These are phyloP conservation scores for Botryococcus braunii DNA, from an alignment of 163 green algal species.

Conservation along the genomic window DNA sequence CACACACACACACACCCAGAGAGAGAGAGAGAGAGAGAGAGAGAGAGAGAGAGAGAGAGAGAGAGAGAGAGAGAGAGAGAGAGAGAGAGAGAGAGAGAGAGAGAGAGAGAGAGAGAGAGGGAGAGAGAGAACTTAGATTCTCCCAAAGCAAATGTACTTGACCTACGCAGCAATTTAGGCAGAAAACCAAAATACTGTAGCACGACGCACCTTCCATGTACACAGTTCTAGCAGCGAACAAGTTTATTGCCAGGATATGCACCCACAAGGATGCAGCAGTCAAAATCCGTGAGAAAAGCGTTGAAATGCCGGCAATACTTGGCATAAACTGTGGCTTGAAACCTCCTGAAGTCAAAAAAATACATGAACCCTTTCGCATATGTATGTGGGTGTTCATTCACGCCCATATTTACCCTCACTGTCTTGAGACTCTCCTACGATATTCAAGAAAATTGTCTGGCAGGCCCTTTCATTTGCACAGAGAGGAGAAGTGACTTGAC, in stretches of 20 bases:
- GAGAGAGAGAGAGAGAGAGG: background rate
- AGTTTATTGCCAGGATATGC: constrained; percentile 75
- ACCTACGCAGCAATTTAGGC: background rate
- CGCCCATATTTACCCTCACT: background rate
- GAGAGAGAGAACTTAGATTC: background rate
- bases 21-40: no score
- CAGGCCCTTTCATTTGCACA: background rate
- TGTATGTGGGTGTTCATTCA: background rate
- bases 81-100: background rate
- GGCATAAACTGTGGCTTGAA: constrained; percentile 81
- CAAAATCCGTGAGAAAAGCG: constrained; percentile 54
- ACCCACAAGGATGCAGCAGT: constrained; percentile 75
- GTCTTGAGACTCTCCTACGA: background rate
- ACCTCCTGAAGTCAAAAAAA: constrained; percentile 28
- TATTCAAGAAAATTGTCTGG: background rate
- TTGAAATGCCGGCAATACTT: constrained; percentile 45
- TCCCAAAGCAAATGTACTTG: constrained; percentile 1
- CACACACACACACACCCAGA: no score
- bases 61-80: background rate
- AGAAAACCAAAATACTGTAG: background rate
- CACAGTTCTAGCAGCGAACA: constrained; percentile 59
- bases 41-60: background rate
- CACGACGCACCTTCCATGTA: constrained; percentile 45
- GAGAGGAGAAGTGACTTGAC: constrained; percentile 8
- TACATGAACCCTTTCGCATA: background rate